These are phyloP conservation scores for Neocallimastix lanati DNA, from an alignment of 192 early-diverging fungal genomes.

Conservation along the genomic window DNA sequence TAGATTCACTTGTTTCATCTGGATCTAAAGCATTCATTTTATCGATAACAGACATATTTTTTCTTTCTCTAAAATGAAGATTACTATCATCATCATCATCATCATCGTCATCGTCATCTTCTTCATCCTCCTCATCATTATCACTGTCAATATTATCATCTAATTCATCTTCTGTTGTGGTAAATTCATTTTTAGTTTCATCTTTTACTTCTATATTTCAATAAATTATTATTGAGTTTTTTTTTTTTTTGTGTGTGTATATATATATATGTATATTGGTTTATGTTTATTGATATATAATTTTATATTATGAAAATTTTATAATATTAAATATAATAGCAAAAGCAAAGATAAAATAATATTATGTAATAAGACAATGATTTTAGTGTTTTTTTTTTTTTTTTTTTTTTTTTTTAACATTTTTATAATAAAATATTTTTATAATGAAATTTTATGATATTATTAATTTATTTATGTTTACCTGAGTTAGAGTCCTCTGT, in stretches of 20 bases:
- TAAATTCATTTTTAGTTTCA: neutral
- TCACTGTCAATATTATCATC: constrained; percentile 3
- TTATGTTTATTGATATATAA: too few relatives aligned
- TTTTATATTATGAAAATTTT: too few relatives aligned
- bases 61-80: neutral
- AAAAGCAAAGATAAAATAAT: too few relatives aligned
- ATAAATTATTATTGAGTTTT: too few relatives aligned
- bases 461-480: neutral
- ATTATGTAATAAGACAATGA: too few relatives aligned
- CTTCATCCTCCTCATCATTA: neutral
- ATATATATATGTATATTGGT: too few relatives aligned
- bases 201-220: neutral
- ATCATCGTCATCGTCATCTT: constrained; percentile 18
- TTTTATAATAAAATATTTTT: too few relatives aligned
- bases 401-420: too few relatives aligned
- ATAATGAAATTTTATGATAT: too few relatives aligned
- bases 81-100: constrained; percentile 14
- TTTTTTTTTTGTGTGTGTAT: too few relatives aligned
- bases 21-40: neutral
- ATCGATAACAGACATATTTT: neutral
- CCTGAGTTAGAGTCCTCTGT: neutral
- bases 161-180: neutral
- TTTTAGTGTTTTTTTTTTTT: too few relatives aligned
- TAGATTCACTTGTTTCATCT: neutral
- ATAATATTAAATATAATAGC: too few relatives aligned